Base-by-base conservation (phyloP, 176 grass and related monocot species). In the Saccharum officinarum region DNA sequence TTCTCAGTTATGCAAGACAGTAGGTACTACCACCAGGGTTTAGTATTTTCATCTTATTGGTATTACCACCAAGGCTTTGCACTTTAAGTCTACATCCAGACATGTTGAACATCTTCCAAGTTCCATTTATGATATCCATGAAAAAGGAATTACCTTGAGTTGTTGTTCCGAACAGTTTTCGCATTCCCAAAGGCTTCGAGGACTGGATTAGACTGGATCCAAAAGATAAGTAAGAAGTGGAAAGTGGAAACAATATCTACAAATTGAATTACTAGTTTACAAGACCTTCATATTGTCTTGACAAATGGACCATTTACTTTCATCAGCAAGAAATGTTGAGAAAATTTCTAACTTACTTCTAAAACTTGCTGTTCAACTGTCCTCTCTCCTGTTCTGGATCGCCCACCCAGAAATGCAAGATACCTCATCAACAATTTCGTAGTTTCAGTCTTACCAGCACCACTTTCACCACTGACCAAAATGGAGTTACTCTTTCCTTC, bases 121-220 rank as follows among this genome's bases (percentile, higher is more conserved):
- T 69, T 77, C 64, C 31, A 41, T 66, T 26, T 72, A 77, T 61
- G 78, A 73, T 65, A 69, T 42, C 12, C 52, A 60, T 88, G 34
- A 88, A 91, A 38, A 82, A 52, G 7, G 45, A 54, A 18, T 76
- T 80, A 94, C 97, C 97, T 99, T 47, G 97, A 99, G 62, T 99
- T 99, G 67, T 99, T 99, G 79, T 99, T 99, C 73, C 97, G 88
- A 79, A 99, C 91, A 85, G 97, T 99, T 91, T 99, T 99, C 0
- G 97, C 92, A 94, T 99, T 99, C 72, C 97, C 97, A 94, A 99
- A 99, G 79, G 97, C 97, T 99, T 99, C 97, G 83, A 99, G 97
- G 70, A 99, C 93, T 81, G 97, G 97, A 67, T 99, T 99, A 59
- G 97, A 99, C 97, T 95, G 83, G 39, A 87, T 73, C 34, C n/a